Evolutionary conservation across 495 filamentous ascomycete genomes (phyloP), one percentile per base, ranked within the genome.

Genomic region (Neurospora intermedia): DNA sequence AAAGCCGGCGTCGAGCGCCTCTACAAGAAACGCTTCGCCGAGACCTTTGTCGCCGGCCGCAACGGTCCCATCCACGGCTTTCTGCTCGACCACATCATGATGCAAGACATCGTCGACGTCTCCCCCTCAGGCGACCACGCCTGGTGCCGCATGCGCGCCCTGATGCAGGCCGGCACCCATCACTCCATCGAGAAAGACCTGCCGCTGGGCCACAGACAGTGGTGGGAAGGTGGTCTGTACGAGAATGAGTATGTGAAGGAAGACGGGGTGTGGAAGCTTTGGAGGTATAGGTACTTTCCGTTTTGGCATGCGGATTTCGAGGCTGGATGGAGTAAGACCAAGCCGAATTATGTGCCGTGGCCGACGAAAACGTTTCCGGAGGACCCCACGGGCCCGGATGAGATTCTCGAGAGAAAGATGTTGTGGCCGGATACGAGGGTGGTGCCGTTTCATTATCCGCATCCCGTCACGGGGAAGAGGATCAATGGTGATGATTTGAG

Each of bases 241-340:
- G 86, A 88, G 80, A 88, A 88, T 75, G 86, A 88, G 77, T 88
- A 88, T 77, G 83, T 87, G 78, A 88, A 88, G 74, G 54, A 62
- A 18, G 78, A 85, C 74, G 86, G 86, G 18, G 80, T 82, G 39
- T 88, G 86, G 86, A 87, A 86, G 80, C 80, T 88, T 48, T 86
- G 85, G 77, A 77, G 85, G 35, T 83, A 87, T 74, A 83, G 85
- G 69, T 87, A 88, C 76, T 88, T 87, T 74, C 86, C 86, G 8
- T 87, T 87, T 79, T 87, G 86, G 86, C 86, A 88, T 75, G 85
- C 85, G 42, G 82, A 85, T 45, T 82, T 84, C 73, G 84, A 86
- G 77, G 81, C 80, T 31, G 86, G 86, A 11, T 88, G 86, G 86
- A 81, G 80, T 18, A 77, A 86, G 72, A 87, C 85, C 18, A 85